phyloP scores from a whole-genome alignment of 2,329 filamentous ascomycete genomes.

The Endothia cerciana region DNA sequence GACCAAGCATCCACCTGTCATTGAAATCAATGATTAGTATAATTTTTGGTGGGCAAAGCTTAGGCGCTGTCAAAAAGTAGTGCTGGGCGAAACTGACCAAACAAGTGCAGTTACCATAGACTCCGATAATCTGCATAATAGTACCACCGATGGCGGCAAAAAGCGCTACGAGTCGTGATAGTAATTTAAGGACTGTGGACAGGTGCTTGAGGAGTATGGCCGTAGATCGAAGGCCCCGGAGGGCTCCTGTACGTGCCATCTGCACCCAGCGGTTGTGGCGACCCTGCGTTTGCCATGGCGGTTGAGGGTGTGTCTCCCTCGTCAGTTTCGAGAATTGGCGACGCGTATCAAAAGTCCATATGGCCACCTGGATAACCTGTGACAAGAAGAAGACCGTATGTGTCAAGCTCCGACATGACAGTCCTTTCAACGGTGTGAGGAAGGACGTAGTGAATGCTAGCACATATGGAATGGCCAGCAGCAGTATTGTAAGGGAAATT shows the following conservation, averaged over 20 bases:
- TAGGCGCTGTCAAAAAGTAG: not conserved
- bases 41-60: not conserved
- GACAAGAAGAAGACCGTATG: slow-evolving; percentile 5
- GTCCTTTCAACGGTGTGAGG: slow-evolving; percentile 2
- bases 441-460: slow-evolving; percentile 9
- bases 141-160: slow-evolving; percentile 9
- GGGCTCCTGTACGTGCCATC: too few relatives aligned
- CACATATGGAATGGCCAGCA: slow-evolving; percentile 5
- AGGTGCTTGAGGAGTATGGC: not conserved
- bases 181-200: not conserved
- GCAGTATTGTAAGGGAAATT: not conserved
- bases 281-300: not conserved
- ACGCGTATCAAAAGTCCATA: slow-evolving; percentile 6
- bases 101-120: slow-evolving; percentile 2
- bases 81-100: not conserved
- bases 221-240: not conserved
- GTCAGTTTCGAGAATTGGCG: not conserved
- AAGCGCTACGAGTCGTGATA: not conserved
- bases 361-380: not conserved
- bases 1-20: slow-evolving; percentile 2
- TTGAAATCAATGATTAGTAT: not conserved
- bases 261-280: not conserved
- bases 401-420: slow-evolving; percentile 7
- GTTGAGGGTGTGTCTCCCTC: too few relatives aligned
- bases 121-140: slow-evolving; percentile 3